Evolutionary conservation across 495 filamentous ascomycete species (phyloP).

Genomic region (Penicillium angulare): DNA sequence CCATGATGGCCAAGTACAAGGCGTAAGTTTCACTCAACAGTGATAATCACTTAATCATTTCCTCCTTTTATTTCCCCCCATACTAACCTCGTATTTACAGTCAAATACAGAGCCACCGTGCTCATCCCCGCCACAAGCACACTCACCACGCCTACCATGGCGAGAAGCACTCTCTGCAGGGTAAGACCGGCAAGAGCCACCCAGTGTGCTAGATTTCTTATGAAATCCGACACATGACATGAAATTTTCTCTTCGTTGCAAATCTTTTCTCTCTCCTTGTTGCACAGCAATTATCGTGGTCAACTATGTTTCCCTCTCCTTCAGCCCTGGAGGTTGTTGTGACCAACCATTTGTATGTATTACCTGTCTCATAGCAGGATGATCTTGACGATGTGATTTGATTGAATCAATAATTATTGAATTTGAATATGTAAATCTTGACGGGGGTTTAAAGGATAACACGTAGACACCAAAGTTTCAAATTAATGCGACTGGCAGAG

Average conservation of each 20-base stretch:
- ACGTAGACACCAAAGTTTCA: background rate
- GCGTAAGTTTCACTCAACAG: conserved; percentile 49
- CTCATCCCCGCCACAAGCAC: conserved; percentile 54
- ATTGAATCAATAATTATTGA: background rate
- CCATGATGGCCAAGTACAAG: conserved; percentile 62
- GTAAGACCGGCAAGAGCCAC: conserved; percentile 86
- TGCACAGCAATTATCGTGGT: background rate
- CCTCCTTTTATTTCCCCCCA: background rate
- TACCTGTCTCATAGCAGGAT: conserved; percentile 6
- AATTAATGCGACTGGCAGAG: too few species aligned
- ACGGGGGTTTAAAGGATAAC: too few species aligned
- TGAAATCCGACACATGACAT: background rate
- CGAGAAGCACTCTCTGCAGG: conserved; percentile 83
- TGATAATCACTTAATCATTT: background rate
- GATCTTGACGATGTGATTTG: background rate
- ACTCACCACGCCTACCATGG: conserved; percentile 66
- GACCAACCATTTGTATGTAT: conserved; percentile 7
- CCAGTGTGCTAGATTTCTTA: conserved; percentile 61
- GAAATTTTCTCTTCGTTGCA: background rate
- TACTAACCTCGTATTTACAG: conserved; percentile 16
- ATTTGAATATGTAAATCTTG: too few species aligned
- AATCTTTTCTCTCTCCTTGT: background rate
- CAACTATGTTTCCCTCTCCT: background rate
- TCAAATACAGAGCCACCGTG: conserved; percentile 55
- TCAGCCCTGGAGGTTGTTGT: background rate